Percentiles rank a stretch among this genome's conserved stretches.
Conservation (phyloP, 768 basidiomycete genomes). For the Neoboletus brunneissimus region DNA sequence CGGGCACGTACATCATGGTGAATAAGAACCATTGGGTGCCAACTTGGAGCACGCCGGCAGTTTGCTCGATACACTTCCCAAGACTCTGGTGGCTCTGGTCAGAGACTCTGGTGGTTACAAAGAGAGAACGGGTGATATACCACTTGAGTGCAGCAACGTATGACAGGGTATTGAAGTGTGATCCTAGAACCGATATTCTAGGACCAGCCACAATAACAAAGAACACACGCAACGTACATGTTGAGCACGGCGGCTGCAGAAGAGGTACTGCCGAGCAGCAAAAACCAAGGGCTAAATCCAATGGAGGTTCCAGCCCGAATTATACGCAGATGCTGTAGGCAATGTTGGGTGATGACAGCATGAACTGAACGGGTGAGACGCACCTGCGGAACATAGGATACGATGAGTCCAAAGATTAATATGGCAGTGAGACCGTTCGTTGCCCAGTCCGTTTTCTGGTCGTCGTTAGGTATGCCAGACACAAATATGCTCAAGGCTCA, state of each 20-base stretch:
- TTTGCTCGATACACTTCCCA: conserved; percentile 72
- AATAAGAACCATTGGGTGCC: conserved; percentile 83
- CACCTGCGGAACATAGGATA: conserved; percentile 86
- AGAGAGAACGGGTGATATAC: conserved; percentile 43
- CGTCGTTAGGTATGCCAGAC: not conserved
- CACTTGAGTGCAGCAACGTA: conserved; percentile 75
- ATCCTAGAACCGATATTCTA: conserved; percentile 46
- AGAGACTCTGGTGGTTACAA: not conserved
- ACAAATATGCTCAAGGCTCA: conserved; percentile 1
- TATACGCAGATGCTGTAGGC: conserved; percentile 71
- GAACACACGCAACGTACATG: conserved; percentile 45
- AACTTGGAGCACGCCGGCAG: conserved; percentile 82
- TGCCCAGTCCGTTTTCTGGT: conserved; percentile 70
- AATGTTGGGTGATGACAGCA: not conserved
- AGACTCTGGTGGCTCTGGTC: conserved; percentile 45
- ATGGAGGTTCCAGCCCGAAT: conserved; percentile 75
- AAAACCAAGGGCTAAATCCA: conserved; percentile 89
- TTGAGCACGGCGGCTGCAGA: conserved; percentile 83
- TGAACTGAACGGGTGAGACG: not conserved
- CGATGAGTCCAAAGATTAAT: conserved; percentile 68
- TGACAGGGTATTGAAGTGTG: conserved; percentile 77
- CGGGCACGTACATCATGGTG: conserved; percentile 66
- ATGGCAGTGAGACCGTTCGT: conserved; percentile 57
- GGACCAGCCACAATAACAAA: not conserved
- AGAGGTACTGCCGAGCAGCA: conserved; percentile 85